A percentile compares a stretch with the other conserved stretches of the same genome.
phyloP scores from a whole-genome alignment of 2,329 filamentous ascomycete species.

The Fusarium neocosmosporiellum region DNA sequence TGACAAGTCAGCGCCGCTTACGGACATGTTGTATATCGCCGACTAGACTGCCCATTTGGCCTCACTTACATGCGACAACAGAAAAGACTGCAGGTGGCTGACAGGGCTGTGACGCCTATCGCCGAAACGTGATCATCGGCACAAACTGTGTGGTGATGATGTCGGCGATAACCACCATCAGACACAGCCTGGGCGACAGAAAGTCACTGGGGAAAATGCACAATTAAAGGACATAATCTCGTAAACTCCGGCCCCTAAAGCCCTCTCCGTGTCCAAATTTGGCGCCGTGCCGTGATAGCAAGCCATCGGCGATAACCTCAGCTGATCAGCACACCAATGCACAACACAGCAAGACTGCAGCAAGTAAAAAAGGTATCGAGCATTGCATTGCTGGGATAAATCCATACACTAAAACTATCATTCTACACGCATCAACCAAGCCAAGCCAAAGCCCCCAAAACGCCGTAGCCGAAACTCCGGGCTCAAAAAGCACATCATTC shows the following conservation, averaged over 20 bases:
- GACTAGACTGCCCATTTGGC: background rate
- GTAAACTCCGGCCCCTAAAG: background rate
- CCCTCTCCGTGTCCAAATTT: background rate
- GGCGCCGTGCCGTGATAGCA: background rate
- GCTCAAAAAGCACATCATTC: conserved; percentile 39
- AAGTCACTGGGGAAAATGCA: background rate
- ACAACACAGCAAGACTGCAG: background rate
- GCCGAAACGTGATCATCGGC: conserved; percentile 18
- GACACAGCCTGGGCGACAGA: background rate
- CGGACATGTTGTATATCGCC: conserved; percentile 4
- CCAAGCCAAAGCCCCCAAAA: conserved; percentile 13
- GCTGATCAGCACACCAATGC: background rate
- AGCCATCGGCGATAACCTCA: background rate
- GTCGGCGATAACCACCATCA: conserved; percentile 17
- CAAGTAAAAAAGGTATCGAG: background rate
- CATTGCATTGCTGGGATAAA: background rate
- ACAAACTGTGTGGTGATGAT: background rate
- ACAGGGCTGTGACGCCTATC: conserved; percentile 8
- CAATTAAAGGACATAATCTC: background rate
- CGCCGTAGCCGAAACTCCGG: conserved; percentile 39
- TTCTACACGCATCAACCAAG: conserved; percentile 26
- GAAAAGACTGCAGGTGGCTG: background rate
- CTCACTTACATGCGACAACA: background rate
- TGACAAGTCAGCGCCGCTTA: background rate
- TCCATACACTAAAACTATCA: conserved; percentile 34